Percentiles rank a stretch among this genome's conserved stretches.
phyloP scores from a whole-genome alignment of 1,284 basidiomycete genomes.

The Microbotryomycetes sp. region DNA sequence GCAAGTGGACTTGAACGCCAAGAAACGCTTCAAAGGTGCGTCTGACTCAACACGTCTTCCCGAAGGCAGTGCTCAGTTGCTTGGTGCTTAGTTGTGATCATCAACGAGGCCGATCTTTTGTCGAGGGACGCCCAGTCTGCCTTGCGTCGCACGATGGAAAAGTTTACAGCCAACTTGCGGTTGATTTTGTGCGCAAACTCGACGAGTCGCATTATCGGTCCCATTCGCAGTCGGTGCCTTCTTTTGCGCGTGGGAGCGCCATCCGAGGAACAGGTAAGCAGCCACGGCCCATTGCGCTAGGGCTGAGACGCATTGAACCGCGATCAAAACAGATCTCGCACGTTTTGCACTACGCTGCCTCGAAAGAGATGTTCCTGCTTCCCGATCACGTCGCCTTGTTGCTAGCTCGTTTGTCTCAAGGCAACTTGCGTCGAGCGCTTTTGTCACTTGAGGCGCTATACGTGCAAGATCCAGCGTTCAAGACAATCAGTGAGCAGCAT shows the following conservation, averaged over 20 bases:
- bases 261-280: constrained; percentile 60
- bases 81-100: constrained; percentile 71
- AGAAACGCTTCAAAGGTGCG: constrained; percentile 90
- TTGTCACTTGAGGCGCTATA: constrained; percentile 91
- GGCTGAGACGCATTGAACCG: not conserved
- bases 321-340: constrained; percentile 56
- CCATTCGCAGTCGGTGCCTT: constrained; percentile 90
- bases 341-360: constrained; percentile 74
- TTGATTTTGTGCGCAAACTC: constrained; percentile 97
- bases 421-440: constrained; percentile 91
- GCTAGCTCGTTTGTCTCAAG: constrained; percentile 72
- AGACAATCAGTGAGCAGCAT: constrained; percentile 27
- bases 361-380: constrained; percentile 70
- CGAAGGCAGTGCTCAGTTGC: not conserved
- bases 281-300: not conserved
- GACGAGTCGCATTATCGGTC: constrained; percentile 92
- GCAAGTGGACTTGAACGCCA: constrained; percentile 91
- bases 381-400: constrained; percentile 64
- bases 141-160: constrained; percentile 95
- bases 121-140: constrained; percentile 95
- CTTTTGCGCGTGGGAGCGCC: constrained; percentile 91
- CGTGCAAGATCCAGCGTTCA: constrained; percentile 57
- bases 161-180: constrained; percentile 96
- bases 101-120: constrained; percentile 94
- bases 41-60: not conserved